phyloP scores from a whole-genome alignment of 2,329 filamentous ascomycete genomes.

The Zymoseptoria ardabiliae region DNA sequence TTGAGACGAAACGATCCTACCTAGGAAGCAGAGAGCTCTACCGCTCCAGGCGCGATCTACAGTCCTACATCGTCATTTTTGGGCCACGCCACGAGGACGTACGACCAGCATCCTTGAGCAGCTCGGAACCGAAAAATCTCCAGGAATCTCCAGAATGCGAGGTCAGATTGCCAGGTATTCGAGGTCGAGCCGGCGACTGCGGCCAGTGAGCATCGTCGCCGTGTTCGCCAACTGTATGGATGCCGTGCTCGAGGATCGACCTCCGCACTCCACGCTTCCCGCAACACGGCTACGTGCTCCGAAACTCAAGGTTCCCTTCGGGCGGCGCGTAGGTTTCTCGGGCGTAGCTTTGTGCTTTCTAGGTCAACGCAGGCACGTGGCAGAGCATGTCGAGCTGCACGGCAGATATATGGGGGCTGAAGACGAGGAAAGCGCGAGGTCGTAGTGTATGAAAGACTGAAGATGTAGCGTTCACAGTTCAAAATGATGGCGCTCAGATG shows the following conservation, averaged over 20 bases:
- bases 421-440: neutral
- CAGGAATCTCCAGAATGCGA: neutral
- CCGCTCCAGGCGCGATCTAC: neutral
- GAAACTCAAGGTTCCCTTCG: slow-evolving; percentile 2
- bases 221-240: neutral
- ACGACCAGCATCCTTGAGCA: neutral
- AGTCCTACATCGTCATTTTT: neutral
- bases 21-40: neutral
- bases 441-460: neutral
- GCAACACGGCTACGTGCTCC: neutral
- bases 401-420: neutral
- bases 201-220: neutral
- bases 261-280: neutral
- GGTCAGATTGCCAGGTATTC: neutral
- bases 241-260: neutral
- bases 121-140: neutral
- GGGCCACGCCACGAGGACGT: neutral
- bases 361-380: neutral
- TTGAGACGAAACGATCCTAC: neutral
- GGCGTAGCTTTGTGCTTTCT: neutral
- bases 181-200: neutral
- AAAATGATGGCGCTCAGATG: neutral
- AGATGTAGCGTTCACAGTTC: neutral
- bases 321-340: slow-evolving; percentile 1
- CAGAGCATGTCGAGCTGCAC: neutral